Conservation (phyloP, 345 rosid species). For the Eucalyptus erythrocorys region DNA sequence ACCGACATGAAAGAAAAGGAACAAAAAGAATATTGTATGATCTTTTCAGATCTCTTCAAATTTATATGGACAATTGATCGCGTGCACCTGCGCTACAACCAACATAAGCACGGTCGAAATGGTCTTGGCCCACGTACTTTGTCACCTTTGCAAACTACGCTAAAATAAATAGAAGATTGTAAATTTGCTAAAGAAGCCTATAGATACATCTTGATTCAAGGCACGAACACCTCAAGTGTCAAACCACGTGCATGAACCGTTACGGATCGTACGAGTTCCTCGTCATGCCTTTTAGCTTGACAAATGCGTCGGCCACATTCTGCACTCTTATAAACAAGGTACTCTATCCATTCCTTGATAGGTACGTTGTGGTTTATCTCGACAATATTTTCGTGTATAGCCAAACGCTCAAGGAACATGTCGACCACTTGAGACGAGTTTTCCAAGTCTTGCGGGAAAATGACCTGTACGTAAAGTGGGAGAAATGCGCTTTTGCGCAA, state of each 20-base stretch:
- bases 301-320: rapidly evolving
- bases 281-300: no score
- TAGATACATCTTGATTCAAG: background rate
- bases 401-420: rapidly evolving
- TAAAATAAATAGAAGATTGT: background rate
- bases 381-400: no score
- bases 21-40: background rate
- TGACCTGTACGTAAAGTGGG: rapidly evolving
- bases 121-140: background rate
- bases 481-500: no score
- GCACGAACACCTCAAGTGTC: rapidly evolving
- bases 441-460: no score
- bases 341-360: no score
- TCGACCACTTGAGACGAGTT: no score
- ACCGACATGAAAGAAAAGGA: background rate
- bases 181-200: background rate
- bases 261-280: no score
- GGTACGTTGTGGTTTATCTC: rapidly evolving
- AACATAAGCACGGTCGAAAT: background rate
- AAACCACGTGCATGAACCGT: rapidly evolving
- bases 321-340: no score
- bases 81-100: background rate
- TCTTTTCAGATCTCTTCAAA: background rate
- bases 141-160: background rate
- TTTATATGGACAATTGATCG: background rate